Evolutionary conservation across 2,329 filamentous ascomycete genomes (phyloP).

Genomic region (Calonectria honghensis): DNA sequence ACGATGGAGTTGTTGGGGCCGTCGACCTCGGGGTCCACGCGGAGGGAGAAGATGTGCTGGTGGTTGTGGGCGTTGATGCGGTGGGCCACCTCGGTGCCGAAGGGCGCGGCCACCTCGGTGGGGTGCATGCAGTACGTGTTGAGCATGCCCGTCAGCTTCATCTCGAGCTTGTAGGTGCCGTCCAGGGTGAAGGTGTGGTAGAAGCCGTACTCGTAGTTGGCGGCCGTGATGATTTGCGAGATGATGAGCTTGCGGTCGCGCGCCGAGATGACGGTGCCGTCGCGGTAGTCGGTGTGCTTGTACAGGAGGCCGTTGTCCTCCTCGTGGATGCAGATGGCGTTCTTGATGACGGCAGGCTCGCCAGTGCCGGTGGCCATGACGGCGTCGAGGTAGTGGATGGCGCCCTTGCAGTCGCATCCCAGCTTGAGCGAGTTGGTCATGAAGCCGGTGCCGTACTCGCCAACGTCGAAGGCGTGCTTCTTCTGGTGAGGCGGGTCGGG

Average conservation of each 20-base stretch:
- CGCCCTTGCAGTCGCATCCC: constrained; percentile 91
- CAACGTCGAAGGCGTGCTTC: constrained; percentile 88
- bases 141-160: constrained; percentile 73
- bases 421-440: constrained; percentile 89
- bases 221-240: constrained; percentile 79
- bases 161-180: constrained; percentile 78
- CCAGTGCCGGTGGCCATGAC: constrained; percentile 89
- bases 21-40: constrained; percentile 80
- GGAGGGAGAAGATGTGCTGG: constrained; percentile 81
- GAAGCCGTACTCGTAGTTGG: constrained; percentile 77
- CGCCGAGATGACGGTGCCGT: constrained; percentile 74
- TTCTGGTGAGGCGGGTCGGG: constrained; percentile 87
- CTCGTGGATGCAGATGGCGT: constrained; percentile 92
- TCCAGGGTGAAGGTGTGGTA: constrained; percentile 67
- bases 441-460: constrained; percentile 88
- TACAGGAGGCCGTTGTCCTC: constrained; percentile 74
- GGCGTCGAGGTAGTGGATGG: constrained; percentile 93
- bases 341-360: constrained; percentile 87
- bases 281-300: constrained; percentile 80
- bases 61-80: constrained; percentile 81
- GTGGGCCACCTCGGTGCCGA: constrained; percentile 78
- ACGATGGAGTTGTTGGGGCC: constrained; percentile 79
- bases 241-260: constrained; percentile 76
- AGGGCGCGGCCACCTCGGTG: constrained; percentile 67
- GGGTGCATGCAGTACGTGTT: constrained; percentile 65